Conservation (phyloP, 768 basidiomycete species). For the Sporobolomyces pararoseus region DNA sequence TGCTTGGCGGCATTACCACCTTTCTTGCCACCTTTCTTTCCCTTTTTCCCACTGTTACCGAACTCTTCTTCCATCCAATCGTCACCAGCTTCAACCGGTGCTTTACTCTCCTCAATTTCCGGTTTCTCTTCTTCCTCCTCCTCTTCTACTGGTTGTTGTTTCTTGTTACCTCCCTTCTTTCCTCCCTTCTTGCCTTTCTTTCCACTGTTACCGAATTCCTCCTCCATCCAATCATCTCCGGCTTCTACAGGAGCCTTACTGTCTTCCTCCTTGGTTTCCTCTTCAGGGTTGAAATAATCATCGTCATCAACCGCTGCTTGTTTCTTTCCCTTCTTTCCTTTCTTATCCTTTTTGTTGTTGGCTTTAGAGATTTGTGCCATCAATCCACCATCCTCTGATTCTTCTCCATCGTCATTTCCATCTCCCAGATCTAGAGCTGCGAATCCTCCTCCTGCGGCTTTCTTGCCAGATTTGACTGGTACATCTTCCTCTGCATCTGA, state of each 20-base stretch:
- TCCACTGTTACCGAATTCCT: constrained; percentile 61
- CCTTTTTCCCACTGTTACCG: constrained; percentile 56
- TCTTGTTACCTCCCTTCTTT: constrained; percentile 53
- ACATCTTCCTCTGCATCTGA: constrained; percentile 53
- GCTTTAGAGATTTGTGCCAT: constrained; percentile 40
- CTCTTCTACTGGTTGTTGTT: constrained; percentile 9
- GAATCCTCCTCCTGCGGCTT: constrained; percentile 49
- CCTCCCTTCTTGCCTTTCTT: constrained; percentile 58
- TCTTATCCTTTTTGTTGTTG: constrained; percentile 43
- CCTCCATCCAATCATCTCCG: constrained; percentile 68
- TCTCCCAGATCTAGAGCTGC: constrained; percentile 55
- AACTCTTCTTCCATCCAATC: constrained; percentile 72
- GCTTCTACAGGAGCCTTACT: constrained; percentile 51
- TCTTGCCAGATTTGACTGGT: constrained; percentile 2
- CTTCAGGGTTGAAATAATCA: constrained; percentile 42
- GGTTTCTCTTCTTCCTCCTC: constrained; percentile 30
- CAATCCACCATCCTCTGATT: constrained; percentile 38
- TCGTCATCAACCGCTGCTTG: constrained; percentile 36
- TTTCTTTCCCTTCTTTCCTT: constrained; percentile 46
- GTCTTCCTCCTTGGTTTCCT: constrained; percentile 44
- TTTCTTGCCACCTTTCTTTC: constrained; percentile 58
- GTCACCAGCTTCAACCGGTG: constrained; percentile 57
- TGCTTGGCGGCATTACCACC: too few species aligned
- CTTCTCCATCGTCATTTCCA: constrained; percentile 18
- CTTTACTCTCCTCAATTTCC: constrained; percentile 44